Conservation (phyloP, 345 rosid genomes). For the Populus ilicifolia region DNA sequence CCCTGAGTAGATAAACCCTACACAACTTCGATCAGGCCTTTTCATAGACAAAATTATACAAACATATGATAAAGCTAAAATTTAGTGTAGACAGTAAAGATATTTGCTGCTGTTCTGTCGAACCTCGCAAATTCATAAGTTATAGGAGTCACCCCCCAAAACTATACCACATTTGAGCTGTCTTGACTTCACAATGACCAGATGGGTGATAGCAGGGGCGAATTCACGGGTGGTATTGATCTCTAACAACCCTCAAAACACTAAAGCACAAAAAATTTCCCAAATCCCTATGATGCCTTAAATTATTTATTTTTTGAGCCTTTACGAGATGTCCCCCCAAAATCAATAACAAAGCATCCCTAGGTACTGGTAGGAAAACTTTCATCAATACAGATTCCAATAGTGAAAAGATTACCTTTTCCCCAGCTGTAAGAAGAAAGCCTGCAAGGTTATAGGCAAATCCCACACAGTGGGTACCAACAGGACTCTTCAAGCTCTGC, state of each 20-base stretch:
- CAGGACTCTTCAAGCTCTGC: constrained; percentile 77
- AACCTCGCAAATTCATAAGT: neutral
- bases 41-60: neutral
- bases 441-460: constrained; percentile 82
- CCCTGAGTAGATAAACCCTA: neutral
- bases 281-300: too few relatives aligned
- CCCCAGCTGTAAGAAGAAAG: constrained; percentile 83
- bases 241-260: too few relatives aligned
- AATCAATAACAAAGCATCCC: too few relatives aligned
- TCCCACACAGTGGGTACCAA: constrained; percentile 73
- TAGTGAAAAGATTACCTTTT: constrained; percentile 47
- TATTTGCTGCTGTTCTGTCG: neutral
- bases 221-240: too few relatives aligned
- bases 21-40: neutral
- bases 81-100: neutral
- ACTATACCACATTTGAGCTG: neutral
- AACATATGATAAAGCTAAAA: neutral
- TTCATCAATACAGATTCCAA: neutral
- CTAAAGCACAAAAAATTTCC: too few relatives aligned
- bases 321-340: too few relatives aligned
- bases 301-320: too few relatives aligned
- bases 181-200: neutral
- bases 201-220: neutral
- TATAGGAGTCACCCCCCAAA: neutral
- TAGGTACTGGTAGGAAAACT: neutral